Conservation (phyloP, 225 moss, liverwort and hornwort genomes). For the Marchantia paleacea region DNA sequence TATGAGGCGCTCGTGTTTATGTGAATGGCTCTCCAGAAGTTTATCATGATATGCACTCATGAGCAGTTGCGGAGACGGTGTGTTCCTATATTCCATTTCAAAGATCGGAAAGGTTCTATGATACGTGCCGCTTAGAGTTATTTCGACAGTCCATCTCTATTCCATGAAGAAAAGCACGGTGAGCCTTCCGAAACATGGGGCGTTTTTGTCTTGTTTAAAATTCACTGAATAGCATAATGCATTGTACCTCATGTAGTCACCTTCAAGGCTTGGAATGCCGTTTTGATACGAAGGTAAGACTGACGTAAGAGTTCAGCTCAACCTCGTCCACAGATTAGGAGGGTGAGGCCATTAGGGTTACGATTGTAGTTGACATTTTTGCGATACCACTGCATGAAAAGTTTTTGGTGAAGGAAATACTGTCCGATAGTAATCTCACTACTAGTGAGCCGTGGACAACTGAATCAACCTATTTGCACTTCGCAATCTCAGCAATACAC, state of each 20-base stretch:
- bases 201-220: no score
- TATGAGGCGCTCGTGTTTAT: background rate
- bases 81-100: no score
- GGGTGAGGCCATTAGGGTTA: background rate
- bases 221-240: no score
- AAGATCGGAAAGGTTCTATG: background rate
- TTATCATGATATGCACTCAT: background rate
- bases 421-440: background rate
- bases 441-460: background rate
- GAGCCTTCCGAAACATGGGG: background rate
- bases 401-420: background rate
- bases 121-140: background rate
- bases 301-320: background rate
- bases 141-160: background rate
- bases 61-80: background rate
- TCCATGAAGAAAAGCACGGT: constrained; percentile 17
- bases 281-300: background rate
- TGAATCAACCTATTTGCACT: background rate
- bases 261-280: background rate
- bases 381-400: background rate
- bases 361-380: background rate
- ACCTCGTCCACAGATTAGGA: background rate
- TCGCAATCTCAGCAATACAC: background rate
- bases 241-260: background rate
- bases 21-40: background rate